These are phyloP conservation scores for Panus rudis DNA, from an alignment of 768 basidiomycete genomes.

Conservation along the genomic window DNA sequence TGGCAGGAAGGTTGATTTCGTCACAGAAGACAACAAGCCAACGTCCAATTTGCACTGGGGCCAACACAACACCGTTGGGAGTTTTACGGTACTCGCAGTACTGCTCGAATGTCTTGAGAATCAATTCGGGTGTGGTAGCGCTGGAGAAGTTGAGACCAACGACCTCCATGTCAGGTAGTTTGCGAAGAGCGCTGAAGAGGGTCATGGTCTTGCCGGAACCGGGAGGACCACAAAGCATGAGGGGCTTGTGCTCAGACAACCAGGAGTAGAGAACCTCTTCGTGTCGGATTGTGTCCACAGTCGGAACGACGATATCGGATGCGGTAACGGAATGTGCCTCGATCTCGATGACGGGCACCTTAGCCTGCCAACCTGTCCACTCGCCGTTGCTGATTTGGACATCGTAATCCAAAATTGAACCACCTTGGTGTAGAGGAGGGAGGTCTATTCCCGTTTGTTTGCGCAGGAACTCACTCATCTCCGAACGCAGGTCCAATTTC, in stretches of 20 bases:
- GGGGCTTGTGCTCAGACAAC: constrained; percentile 96
- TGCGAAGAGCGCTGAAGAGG: constrained; percentile 92
- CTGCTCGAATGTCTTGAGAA: constrained; percentile 98
- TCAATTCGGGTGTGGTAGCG: constrained; percentile 95
- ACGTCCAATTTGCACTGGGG: constrained; percentile 89
- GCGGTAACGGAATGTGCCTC: constrained; percentile 95
- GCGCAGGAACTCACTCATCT: constrained; percentile 83
- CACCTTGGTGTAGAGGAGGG: constrained; percentile 66
- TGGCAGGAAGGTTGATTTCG: constrained; percentile 95
- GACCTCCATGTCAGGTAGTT: constrained; percentile 97
- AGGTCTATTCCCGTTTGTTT: constrained; percentile 86
- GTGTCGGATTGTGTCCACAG: constrained; percentile 96
- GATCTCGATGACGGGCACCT: constrained; percentile 93
- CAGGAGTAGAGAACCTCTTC: constrained; percentile 98
- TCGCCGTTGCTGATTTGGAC: constrained; percentile 81
- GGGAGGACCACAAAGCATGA: constrained; percentile 98
- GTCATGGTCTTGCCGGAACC: constrained; percentile 99
- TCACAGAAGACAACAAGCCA: constrained; percentile 99
- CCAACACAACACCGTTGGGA: constrained; percentile 93
- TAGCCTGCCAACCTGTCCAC: constrained; percentile 88
- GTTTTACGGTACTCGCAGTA: constrained; percentile 99
- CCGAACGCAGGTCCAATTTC: constrained; percentile 81
- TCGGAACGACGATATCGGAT: constrained; percentile 95
- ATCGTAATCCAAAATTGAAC: constrained; percentile 91
- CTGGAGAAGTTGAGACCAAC: constrained; percentile 99